Evolutionary conservation across 805 yeast genomes (phyloP), one percentile per base, ranked within the genome.

Genomic region (Ogataea methanolica): DNA sequence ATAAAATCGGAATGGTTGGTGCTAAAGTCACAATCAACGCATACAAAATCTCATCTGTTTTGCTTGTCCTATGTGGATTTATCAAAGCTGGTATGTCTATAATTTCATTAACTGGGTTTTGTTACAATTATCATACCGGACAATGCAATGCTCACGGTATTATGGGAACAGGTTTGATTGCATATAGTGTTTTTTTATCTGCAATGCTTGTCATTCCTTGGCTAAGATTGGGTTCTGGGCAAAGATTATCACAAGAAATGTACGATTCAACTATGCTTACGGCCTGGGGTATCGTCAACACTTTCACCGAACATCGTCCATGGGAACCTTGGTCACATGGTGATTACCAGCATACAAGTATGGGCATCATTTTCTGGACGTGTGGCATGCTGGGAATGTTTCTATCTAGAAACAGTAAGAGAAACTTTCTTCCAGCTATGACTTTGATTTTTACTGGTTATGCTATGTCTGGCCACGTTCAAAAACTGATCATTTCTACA

Each of bases 281-380:
- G 45, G 65, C 75, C 11, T 92, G 97, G 96, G 98, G 98, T 6
- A 80, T 90, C 33, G 85, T 92, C 49, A 92, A 92, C 65, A 90
- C 97, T 0, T 92, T 92, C 67, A 92, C 98, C 2, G 98, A 92
- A 67, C 98, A 92, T 66, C 71, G 97, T 52, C 68, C 67, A 14
- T 92, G 97, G 97, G 94, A 90, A 62, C 80, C 73, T 8, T 92
- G 98, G 98, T 76, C 79, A 39, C 95, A 87, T 72, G 94, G 96
- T 9, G 97, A 90, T 65, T 88, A 85, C 64, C 97, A 91, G 69
- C 97, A 91, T 66, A 91, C 98, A 0, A 80, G 94, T 19, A 89
- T 92, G 96, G 98, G 98, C 1, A 86, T 92, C 47, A 76, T 92
- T 31, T 92, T 97, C 96, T 90, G 97, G 95, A 80, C 88, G 43